Conservation (phyloP, 495 filamentous ascomycete species). For the Ramalina intermedia region DNA sequence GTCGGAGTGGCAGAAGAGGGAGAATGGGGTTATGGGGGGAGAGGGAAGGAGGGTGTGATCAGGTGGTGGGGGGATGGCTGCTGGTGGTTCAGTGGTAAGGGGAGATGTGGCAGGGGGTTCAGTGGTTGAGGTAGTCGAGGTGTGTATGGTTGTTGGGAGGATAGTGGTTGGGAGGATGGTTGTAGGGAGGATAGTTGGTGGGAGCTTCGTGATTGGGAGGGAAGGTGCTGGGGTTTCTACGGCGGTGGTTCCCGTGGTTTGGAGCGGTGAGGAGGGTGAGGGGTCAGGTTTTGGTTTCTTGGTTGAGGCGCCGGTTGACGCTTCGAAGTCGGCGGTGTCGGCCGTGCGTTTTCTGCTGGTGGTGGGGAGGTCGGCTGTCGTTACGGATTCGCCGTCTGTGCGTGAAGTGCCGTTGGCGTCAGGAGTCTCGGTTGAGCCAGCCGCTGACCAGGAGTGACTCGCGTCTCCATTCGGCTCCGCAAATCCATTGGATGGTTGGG, state of each 20-base stretch:
- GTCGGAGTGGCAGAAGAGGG: conserved; percentile 59
- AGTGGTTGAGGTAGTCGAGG: conserved; percentile 44
- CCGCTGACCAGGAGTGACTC: too few species aligned
- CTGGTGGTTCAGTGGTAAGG: neutral
- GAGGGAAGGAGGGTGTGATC: conserved; percentile 30
- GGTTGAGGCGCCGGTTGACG: conserved; percentile 21
- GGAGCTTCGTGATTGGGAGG: conserved; percentile 16
- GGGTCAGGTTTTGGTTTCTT: conserved; percentile 45
- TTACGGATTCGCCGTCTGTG: conserved; percentile 1
- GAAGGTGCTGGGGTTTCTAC: neutral
- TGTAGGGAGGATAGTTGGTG: conserved; percentile 18
- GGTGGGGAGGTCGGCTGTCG: conserved; percentile 2
- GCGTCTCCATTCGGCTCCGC: neutral
- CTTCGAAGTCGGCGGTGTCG: conserved; percentile 39
- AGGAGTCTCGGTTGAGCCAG: neutral
- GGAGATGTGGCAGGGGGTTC: conserved; percentile 13
- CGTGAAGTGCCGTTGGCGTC: neutral
- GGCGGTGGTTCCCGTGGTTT: neutral
- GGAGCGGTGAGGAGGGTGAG: conserved; percentile 4
- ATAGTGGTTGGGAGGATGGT: neutral
- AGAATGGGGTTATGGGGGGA: conserved; percentile 42
- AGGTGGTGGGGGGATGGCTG: neutral
- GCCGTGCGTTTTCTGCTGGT: conserved; percentile 62
- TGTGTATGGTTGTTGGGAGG: conserved; percentile 17
- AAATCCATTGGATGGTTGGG: conserved; percentile 4